Base-by-base conservation (phyloP, 495 filamentous ascomycete genomes). In the Platismatia glauca region DNA sequence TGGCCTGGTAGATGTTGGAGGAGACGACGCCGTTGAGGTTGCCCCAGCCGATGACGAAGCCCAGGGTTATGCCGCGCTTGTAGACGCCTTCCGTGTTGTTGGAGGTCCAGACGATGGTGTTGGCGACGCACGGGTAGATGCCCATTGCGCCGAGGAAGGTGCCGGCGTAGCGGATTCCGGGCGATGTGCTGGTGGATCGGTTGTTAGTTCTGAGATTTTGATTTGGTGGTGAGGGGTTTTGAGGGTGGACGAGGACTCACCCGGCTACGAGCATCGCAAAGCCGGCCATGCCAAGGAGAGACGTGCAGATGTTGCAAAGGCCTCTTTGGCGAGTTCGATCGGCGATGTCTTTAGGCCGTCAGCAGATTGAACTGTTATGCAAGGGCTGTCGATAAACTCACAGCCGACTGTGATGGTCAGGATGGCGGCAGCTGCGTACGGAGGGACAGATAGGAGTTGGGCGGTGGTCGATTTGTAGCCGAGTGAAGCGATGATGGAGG, bases 61-160 rank as follows among this genome's bases (percentile, higher is more conserved):
- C 92, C 4, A 95, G 73, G 0, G 89, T 87, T 3, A 96, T 85
- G 27, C 92, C 93, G 29, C 93, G 83, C 78, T 96, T 96, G 74
- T 95, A 95, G 6, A 91, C 88, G 24, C 93, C 93, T 74, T 96
- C 93, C 31, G 83, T 83, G 66, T 97, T 97, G 75, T 97, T 97
- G 55, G 84, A 83, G 22, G 86, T 74, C 93, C 93, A 97, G 31
- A 85, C 84, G 63, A 97, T 90, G 0, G 91, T 95, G 70, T 96
- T 95, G n/a, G 93, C 74, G 65, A 96, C 90, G 72, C 83, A 87
- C 0, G 93, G 93, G 68, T 96, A 97, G 67, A 97, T 96, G 0
- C 93, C 93, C 58, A 92, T 74, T 0, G 93, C 93, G 9, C 86
- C 90, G 1, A 97, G 77, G 75, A 95, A 97, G 0, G 84, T 87